Percentiles rank a stretch among this genome's conserved stretches.
Conservation (phyloP, 2,329 filamentous ascomycete species). For the Paecilomyces niveus region DNA sequence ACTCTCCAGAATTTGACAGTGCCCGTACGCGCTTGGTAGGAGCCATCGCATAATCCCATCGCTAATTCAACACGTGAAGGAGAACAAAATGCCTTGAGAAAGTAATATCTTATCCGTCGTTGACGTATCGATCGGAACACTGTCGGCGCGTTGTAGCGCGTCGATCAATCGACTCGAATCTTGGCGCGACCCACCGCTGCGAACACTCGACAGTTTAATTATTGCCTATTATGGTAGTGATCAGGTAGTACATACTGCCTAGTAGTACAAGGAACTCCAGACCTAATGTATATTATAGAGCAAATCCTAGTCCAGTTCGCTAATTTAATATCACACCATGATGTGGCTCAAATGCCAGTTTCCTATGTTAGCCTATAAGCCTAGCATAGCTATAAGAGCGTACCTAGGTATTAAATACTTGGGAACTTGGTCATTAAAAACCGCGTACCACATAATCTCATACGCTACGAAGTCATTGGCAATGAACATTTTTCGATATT, state of each 20-base stretch:
- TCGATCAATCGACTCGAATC: not conserved
- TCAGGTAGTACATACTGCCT: not conserved
- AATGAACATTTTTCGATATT: not conserved
- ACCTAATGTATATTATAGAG: not conserved
- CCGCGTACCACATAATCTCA: not conserved
- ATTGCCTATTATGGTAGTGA: not conserved
- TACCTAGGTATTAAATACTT: no score
- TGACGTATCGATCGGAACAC: not conserved
- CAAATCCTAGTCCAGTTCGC: not conserved
- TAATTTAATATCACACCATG: not conserved
- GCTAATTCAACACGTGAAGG: not conserved
- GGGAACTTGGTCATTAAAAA: no score
- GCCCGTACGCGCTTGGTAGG: constrained; percentile 34
- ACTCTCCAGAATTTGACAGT: constrained; percentile 21
- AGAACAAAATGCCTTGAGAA: not conserved
- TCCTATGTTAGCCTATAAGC: no score
- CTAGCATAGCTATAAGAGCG: no score
- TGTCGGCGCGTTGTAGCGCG: constrained; percentile 9
- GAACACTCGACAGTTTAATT: not conserved
- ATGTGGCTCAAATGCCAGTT: not conserved
- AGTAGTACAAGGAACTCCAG: not conserved
- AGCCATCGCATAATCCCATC: constrained; percentile 26
- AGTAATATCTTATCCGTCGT: not conserved
- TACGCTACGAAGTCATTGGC: not conserved
- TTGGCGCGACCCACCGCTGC: not conserved